phyloP scores from a whole-genome alignment of 2,329 filamentous ascomycete species.

The Cladosporium austrohemisphaericum region DNA sequence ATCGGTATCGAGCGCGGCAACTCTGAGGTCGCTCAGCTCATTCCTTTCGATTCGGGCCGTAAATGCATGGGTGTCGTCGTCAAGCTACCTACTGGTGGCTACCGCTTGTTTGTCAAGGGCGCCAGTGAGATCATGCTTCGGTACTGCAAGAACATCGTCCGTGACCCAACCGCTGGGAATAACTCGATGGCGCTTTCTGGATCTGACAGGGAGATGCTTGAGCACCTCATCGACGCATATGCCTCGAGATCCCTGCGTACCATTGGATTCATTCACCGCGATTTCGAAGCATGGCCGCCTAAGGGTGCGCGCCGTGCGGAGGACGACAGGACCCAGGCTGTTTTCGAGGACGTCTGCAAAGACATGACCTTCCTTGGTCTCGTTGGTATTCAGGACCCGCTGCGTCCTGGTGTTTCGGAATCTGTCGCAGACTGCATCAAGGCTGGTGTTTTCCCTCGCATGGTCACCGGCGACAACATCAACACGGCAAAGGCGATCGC shows the following conservation, averaged over 20 bases:
- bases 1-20: slow-evolving; percentile 61
- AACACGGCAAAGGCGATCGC: slow-evolving; percentile 71
- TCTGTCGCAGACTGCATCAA: slow-evolving; percentile 64
- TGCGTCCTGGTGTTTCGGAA: slow-evolving; percentile 63
- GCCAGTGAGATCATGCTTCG: slow-evolving; percentile 50
- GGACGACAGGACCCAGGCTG: slow-evolving; percentile 59
- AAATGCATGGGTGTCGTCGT: slow-evolving; percentile 68
- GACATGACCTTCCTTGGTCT: slow-evolving; percentile 71
- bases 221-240: slow-evolving; percentile 69
- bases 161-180: slow-evolving; percentile 58
- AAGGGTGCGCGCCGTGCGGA: slow-evolving; percentile 55
- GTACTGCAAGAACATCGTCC: slow-evolving; percentile 51
- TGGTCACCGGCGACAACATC: slow-evolving; percentile 72
- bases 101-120: slow-evolving; percentile 54
- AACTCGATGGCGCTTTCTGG: slow-evolving; percentile 51
- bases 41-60: slow-evolving; percentile 60
- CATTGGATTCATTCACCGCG: slow-evolving; percentile 77
- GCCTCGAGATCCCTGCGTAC: slow-evolving; percentile 77
- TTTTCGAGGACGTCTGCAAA: slow-evolving; percentile 65
- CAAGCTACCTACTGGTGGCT: slow-evolving; percentile 50
- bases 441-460: slow-evolving; percentile 68
- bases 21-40: slow-evolving; percentile 54
- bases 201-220: slow-evolving; percentile 57
- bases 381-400: slow-evolving; percentile 71
- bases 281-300: slow-evolving; percentile 81